Evolutionary conservation across 75 land plant species (phyloP), one percentile per base, ranked within the genome.

Genomic region (Selaginella tamariscina): DNA sequence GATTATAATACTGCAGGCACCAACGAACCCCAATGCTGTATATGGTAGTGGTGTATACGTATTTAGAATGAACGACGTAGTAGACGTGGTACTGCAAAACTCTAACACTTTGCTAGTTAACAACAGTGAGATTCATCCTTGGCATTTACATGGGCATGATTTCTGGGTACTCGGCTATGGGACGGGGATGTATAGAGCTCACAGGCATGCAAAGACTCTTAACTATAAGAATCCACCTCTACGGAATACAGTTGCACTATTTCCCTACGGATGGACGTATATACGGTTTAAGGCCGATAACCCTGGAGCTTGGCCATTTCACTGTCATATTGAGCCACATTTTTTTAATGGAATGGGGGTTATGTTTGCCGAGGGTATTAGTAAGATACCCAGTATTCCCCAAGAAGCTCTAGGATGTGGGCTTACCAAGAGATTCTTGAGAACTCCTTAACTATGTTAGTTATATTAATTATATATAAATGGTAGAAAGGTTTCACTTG

Each of bases 101-200:
- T 85, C 91, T 0, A 86, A 82, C 33, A 83, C 91, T 0, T 39
- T 93, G 33, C n/a, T 64, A 0, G 66, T 31, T 1, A 80, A 85
- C 31, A 77, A 71, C 13, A 89, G 91, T 30, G 88, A 89, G 74
- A 83, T 89, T 2, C 91, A 93, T 63, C 88, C 96, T 28, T 89
- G 98, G 98, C 96, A 93, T 57, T 70, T 93, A 66, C 95, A 89
- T 56, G 98, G 88, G 5, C 98, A 93, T 68, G 88, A 89, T 55
- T 84, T 86, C 68, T 89, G 90, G 95, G 81, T 93, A 15, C 31
- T 93, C 30, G 98, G 91, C 1, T 87, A 86, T 57, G 98, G 96
- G 8, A 79, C 78, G 54, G 98, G 98, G 13, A 75, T 29, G 70
- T 93, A 82, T 55, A 56, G 27, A 0, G 56, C 66, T 24, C 20